Percentiles rank a stretch among this genome's conserved stretches.
phyloP scores from a whole-genome alignment of 192 early-diverging fungal species.

The Rhizophagus clarus region DNA sequence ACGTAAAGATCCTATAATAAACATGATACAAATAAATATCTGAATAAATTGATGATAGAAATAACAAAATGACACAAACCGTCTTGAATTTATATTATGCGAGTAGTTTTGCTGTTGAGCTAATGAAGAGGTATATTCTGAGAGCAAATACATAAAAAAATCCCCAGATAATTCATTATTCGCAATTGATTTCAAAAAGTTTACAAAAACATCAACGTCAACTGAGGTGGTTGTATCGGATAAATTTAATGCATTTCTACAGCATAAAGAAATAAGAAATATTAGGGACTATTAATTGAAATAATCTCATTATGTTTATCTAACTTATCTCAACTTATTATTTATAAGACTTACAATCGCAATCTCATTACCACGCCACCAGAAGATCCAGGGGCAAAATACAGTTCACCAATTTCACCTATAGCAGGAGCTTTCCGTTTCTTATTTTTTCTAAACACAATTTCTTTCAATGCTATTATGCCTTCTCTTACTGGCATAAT shows the following conservation, averaged over 20 bases:
- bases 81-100: constrained; percentile 45
- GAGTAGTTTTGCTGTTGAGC: constrained; percentile 28
- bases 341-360: constrained; percentile 44
- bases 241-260: not conserved
- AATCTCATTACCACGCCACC: constrained; percentile 55
- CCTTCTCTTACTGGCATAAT: constrained; percentile 43
- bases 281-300: not conserved
- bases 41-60: not conserved
- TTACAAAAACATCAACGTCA: constrained; percentile 65
- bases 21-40: constrained; percentile 5
- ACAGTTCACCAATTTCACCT: constrained; percentile 47
- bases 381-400: constrained; percentile 54
- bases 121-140: constrained; percentile 65
- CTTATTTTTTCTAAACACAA: constrained; percentile 48
- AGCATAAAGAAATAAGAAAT: constrained; percentile 19
- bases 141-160: constrained; percentile 75
- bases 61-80: constrained; percentile 34
- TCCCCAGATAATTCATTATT: constrained; percentile 64
- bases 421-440: constrained; percentile 37
- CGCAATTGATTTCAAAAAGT: constrained; percentile 56
- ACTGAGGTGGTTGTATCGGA: constrained; percentile 47
- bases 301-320: no score
- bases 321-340: not conserved
- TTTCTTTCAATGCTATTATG: constrained; percentile 42
- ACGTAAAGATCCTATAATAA: constrained; percentile 54